Evolutionary conservation across 345 rosid genomes (phyloP).

Genomic region (Nasturtium officinale): DNA sequence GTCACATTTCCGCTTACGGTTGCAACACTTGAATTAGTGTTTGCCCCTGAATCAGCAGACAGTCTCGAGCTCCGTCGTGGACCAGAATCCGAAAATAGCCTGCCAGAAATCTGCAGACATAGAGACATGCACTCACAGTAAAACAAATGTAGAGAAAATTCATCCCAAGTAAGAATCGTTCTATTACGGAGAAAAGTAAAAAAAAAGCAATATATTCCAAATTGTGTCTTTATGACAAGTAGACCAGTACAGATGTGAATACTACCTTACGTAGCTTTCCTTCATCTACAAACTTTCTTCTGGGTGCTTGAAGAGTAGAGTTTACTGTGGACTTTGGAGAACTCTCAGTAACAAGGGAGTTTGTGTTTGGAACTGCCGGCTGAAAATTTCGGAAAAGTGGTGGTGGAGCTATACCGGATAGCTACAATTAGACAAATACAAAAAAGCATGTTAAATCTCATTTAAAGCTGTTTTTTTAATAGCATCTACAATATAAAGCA

Average conservation of each 20-base stretch:
- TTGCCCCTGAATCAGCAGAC: slow-evolving; percentile 68
- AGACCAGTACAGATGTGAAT: slow-evolving; percentile 22
- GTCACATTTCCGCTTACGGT: slow-evolving; percentile 70
- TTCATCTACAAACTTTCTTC: slow-evolving; percentile 97
- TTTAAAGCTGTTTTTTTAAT: slow-evolving; percentile 15
- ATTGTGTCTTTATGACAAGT: slow-evolving; percentile 15
- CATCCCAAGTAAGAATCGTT: slow-evolving; percentile 11
- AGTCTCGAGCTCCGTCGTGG: slow-evolving; percentile 87
- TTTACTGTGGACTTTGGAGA: slow-evolving; percentile 72
- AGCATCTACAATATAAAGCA: slow-evolving; percentile 14
- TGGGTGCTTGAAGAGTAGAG: slow-evolving; percentile 89
- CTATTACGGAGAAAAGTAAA: slow-evolving; percentile 5
- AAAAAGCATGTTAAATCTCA: slow-evolving; percentile 8
- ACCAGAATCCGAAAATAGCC: slow-evolving; percentile 95
- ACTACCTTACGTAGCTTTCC: slow-evolving; percentile 95
- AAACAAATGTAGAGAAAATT: slow-evolving; percentile 19
- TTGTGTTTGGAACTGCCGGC: slow-evolving; percentile 66
- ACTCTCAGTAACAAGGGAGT: slow-evolving; percentile 55
- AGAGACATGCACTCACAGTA: slow-evolving; percentile 20
- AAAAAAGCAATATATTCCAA: neutral
- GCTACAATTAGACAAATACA: slow-evolving; percentile 51
- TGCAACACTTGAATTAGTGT: slow-evolving; percentile 54
- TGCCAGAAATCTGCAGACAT: slow-evolving; percentile 82
- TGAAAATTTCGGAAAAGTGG: slow-evolving; percentile 80
- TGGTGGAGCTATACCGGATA: slow-evolving; percentile 86